Evolutionary conservation across 495 filamentous ascomycete species (phyloP), one percentile per base, ranked within the genome.

Genomic region (Mycothermus thermophilus): DNA sequence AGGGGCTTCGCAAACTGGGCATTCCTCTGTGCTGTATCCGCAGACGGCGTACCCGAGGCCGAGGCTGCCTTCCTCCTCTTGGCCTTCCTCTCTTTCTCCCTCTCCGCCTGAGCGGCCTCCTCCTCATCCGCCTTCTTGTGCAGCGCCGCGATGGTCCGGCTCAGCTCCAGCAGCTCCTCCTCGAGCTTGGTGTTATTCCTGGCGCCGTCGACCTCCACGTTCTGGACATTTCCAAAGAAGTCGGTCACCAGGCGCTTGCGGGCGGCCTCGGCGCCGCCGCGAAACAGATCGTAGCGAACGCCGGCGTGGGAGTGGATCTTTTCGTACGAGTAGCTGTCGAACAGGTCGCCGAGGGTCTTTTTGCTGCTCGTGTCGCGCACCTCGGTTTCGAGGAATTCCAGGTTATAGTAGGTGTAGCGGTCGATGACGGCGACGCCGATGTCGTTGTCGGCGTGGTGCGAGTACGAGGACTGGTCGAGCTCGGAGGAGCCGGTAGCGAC

Each of bases 191-290:
- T 77, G 16, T 46, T 46, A 42, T 71, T 68, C 31, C 54, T 63
- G 21, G 57, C 51, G 4, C 58, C 62, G 41, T 92, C 86, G 3
- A 95, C 73, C 59, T 96, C 87, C 10, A 97, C 86, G 42, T 85
- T 90, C 54, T 96, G 90, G 5, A 95, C 86, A 55, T 96, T 97
- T 1, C 90, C 90, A 50, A 97, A 97, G 61, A 97, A 97, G 56
- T 97, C 90, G 43, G 92, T 92, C 30, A 97, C 70, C 8, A 77
- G 55, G 30, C 87, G 74, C 34, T 79, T 69, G 17, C 86, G 71
- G 2, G 72, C 80, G 15, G 68, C 79, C 25, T 74, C 63, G 32
- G 80, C 77, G 11, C 82, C 82, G 8, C 84, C 87, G 2, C 67
- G 69, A 58, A 97, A 94, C 20, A 97, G 56, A 52, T 97, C 90